phyloP scores from a whole-genome alignment of 306 rosid species.

The Rosa rugosa region DNA sequence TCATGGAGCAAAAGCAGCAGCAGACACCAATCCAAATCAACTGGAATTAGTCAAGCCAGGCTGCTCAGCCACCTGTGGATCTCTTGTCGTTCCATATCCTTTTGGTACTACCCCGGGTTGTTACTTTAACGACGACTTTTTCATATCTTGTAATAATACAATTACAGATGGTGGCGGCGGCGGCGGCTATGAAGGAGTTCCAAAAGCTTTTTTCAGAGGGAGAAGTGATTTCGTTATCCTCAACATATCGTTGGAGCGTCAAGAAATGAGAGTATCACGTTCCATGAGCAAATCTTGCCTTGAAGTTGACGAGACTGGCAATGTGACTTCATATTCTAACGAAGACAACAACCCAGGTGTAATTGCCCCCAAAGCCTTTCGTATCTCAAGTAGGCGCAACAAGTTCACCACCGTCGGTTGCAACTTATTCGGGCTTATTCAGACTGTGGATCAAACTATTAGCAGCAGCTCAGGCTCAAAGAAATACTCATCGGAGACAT shows the following conservation, averaged over 20 bases:
- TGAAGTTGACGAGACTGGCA: neutral
- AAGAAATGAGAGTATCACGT: slow-evolving; percentile 25
- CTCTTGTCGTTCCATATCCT: slow-evolving; percentile 25
- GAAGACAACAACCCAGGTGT: neutral
- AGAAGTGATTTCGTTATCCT: neutral
- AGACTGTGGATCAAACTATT: rapidly evolving
- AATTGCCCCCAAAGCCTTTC: neutral
- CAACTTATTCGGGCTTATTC: neutral
- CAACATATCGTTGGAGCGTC: slow-evolving; percentile 19
- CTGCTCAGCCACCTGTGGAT: slow-evolving; percentile 24
- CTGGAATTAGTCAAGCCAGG: neutral
- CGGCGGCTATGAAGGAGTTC: neutral
- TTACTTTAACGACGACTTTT: slow-evolving; percentile 9
- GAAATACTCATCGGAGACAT: neutral
- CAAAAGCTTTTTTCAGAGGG: neutral
- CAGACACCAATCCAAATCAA: neutral
- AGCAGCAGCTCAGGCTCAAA: neutral
- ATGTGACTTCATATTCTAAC: too few species aligned
- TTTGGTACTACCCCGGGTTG: slow-evolving; percentile 24
- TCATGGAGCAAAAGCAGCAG: neutral
- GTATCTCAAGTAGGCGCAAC: neutral
- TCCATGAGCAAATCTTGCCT: neutral
- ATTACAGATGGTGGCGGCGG: neutral
- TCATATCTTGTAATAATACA: neutral
- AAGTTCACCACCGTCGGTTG: slow-evolving; percentile 14